Evolutionary conservation across 2,329 filamentous ascomycete species (phyloP).

Genomic region (Diaporthe destruens): DNA sequence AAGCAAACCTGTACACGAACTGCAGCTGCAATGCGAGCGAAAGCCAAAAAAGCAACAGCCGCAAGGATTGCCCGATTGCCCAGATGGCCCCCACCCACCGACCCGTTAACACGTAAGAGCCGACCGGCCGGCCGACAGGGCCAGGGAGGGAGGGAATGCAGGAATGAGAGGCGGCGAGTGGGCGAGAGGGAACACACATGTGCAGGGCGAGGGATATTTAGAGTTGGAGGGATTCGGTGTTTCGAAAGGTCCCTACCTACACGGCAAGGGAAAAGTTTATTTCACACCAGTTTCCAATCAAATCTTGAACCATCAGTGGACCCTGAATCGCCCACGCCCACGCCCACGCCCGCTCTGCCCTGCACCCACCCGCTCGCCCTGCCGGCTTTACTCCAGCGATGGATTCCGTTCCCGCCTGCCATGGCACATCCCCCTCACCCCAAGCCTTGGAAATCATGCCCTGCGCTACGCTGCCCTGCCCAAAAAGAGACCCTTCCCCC

Average conservation of each 20-base stretch:
- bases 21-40: conserved; percentile 7
- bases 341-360: neutral
- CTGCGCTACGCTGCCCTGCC: neutral
- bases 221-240: conserved; percentile 29
- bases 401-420: neutral
- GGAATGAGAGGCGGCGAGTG: too few species aligned
- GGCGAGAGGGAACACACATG: too few species aligned
- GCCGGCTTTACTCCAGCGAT: neutral
- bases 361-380: neutral
- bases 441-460: conserved; percentile 16
- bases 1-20: conserved; percentile 3
- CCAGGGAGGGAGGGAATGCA: too few species aligned
- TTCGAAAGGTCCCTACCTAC: conserved; percentile 26
- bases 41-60: too few species aligned
- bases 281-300: conserved; percentile 15
- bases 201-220: neutral
- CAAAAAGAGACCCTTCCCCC: neutral
- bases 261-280: conserved; percentile 11
- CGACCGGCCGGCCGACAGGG: too few species aligned
- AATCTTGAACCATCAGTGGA: neutral
- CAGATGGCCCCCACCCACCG: neutral
- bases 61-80: neutral
- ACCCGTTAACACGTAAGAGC: conserved; percentile 6
- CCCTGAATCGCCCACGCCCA: conserved; percentile 31
- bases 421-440: neutral